Conservation (phyloP, 2,329 filamentous ascomycete genomes). For the Colletotrichum zoysiae region DNA sequence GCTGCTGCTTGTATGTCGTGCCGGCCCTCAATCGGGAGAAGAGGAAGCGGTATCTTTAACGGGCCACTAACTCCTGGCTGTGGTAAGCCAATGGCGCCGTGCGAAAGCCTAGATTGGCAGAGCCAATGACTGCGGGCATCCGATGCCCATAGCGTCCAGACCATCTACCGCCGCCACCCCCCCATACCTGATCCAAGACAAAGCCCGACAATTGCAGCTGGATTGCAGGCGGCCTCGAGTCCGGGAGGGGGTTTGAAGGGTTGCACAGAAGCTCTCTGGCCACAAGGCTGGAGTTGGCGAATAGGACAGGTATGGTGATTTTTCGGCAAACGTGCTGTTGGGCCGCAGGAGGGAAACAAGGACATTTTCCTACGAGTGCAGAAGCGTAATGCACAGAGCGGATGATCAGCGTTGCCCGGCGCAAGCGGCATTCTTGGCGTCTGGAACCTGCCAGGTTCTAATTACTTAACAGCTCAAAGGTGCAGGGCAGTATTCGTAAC, state of each 20-base stretch:
- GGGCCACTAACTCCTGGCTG: conserved; percentile 17
- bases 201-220: conserved; percentile 30
- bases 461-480: not conserved
- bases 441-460: conserved; percentile 8
- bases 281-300: conserved; percentile 7
- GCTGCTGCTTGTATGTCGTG: conserved; percentile 20
- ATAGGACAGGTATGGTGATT: not conserved
- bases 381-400: not conserved
- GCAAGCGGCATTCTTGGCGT: conserved; percentile 10
- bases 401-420: conserved; percentile 11
- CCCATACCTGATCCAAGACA: conserved; percentile 28
- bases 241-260: not conserved
- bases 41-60: conserved; percentile 19
- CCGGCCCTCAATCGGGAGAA: conserved; percentile 8
- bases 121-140: conserved; percentile 23
- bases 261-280: conserved; percentile 5
- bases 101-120: conserved; percentile 9
- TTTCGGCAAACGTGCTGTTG: conserved; percentile 3
- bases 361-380: not conserved
- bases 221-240: conserved; percentile 3
- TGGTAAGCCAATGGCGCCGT: conserved; percentile 17
- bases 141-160: conserved; percentile 8
- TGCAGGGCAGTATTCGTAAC: not conserved
- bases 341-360: not conserved
- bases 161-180: not conserved